Evolutionary conservation across 1,284 basidiomycete genomes (phyloP).

Genomic region (Ganoderma boninense): DNA sequence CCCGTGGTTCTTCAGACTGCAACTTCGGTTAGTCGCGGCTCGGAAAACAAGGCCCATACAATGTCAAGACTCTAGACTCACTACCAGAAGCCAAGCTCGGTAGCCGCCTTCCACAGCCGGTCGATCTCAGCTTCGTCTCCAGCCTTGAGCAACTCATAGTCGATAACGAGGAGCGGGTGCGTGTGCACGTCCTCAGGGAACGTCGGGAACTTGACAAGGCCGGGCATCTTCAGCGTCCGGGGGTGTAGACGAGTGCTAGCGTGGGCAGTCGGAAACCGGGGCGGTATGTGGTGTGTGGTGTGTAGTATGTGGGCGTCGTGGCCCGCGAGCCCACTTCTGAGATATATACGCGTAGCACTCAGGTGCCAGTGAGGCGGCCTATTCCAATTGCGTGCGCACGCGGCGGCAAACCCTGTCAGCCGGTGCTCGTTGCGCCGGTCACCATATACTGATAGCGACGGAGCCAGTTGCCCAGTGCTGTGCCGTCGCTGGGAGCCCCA

Average conservation of each 20-base stretch:
- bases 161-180: slow-evolving; percentile 44
- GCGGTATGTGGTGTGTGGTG: neutral
- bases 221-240: slow-evolving; percentile 11
- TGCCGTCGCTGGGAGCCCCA: neutral
- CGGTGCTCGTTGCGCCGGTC: neutral
- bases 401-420: neutral
- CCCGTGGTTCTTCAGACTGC: slow-evolving; percentile 45
- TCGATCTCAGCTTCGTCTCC: slow-evolving; percentile 37
- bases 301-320: no score
- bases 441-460: neutral
- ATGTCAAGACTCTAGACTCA: slow-evolving; percentile 16
- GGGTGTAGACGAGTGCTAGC: slow-evolving; percentile 14
- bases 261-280: slow-evolving; percentile 4
- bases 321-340: neutral
- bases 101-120: slow-evolving; percentile 40
- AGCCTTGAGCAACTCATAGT: slow-evolving; percentile 39
- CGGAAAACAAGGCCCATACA: slow-evolving; percentile 9
- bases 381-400: neutral
- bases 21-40: neutral
- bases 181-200: slow-evolving; percentile 44
- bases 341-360: neutral
- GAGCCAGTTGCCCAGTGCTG: neutral
- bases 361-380: neutral
- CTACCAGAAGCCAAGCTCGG: slow-evolving; percentile 43
- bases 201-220: slow-evolving; percentile 28